phyloP scores from a whole-genome alignment of 2,329 filamentous ascomycete species.

The Knoxdaviesia capensis region DNA sequence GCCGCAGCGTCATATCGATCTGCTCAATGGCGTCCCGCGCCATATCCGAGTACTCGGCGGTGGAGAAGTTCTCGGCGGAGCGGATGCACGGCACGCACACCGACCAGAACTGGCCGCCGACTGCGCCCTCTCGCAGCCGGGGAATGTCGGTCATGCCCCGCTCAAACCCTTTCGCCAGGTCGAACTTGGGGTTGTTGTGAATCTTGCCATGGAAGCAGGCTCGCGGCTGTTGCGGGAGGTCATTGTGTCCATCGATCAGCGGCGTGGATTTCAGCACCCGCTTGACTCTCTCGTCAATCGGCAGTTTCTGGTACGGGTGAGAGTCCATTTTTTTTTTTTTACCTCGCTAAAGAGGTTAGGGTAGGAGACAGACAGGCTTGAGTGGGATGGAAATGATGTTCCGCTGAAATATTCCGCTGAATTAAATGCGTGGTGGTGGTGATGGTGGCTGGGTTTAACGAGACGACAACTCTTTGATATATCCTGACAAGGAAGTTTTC shows the following conservation, averaged over 20 bases:
- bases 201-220: constrained; percentile 12
- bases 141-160: constrained; percentile 14
- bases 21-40: constrained; percentile 11
- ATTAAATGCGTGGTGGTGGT: too few species aligned
- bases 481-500: too few species aligned
- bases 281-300: constrained; percentile 7
- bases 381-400: too few species aligned
- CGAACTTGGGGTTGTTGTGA: constrained; percentile 12
- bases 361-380: too few species aligned
- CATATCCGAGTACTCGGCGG: constrained; percentile 8
- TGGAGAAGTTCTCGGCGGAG: constrained; percentile 10
- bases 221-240: constrained; percentile 11
- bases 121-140: constrained; percentile 8
- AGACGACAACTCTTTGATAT: too few species aligned
- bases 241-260: constrained; percentile 16
- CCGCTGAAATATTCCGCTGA: too few species aligned
- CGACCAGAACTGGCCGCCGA: constrained; percentile 13
- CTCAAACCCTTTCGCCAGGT: constrained; percentile 11
- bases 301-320: too few species aligned
- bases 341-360: too few species aligned
- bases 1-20: constrained; percentile 11
- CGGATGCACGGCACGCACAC: constrained; percentile 11
- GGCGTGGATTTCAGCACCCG: constrained; percentile 10
- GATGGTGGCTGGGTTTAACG: too few species aligned
- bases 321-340: too few species aligned